Conservation (phyloP, 1,139 yeast genomes). For the Martiniozyma asiatica region DNA sequence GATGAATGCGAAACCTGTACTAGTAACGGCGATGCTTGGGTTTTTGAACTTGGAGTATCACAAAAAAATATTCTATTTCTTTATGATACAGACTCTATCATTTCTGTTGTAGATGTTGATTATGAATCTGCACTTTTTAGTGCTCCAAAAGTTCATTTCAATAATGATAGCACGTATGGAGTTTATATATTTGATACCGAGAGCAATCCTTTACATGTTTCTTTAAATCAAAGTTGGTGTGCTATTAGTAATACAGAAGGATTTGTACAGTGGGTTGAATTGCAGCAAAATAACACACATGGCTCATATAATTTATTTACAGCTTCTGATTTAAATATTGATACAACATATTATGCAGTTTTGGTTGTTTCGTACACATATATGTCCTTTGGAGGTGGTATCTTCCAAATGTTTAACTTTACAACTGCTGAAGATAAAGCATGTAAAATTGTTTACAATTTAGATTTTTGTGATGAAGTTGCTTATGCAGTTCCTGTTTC, state of each 20-base stretch:
- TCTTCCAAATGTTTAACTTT: constrained; percentile 49
- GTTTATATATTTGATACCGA: constrained; percentile 37
- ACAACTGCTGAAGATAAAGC: constrained; percentile 44
- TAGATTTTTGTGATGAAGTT: constrained; percentile 68
- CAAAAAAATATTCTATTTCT: constrained; percentile 55
- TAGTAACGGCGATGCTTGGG: constrained; percentile 34
- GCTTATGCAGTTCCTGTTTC: constrained; percentile 82
- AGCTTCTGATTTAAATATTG: constrained; percentile 47
- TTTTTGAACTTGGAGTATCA: constrained; percentile 60
- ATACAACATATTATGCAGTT: constrained; percentile 56
- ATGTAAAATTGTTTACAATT: constrained; percentile 63
- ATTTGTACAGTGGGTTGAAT: constrained; percentile 21
- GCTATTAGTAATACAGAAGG: constrained; percentile 36
- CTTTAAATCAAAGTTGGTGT: constrained; percentile 55
- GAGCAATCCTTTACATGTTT: constrained; percentile 27
- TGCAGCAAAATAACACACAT: constrained; percentile 14
- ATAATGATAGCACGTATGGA: constrained; percentile 22
- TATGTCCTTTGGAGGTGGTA: constrained; percentile 46
- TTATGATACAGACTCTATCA: constrained; percentile 53
- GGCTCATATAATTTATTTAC: constrained; percentile 8
- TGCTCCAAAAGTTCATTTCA: constrained; percentile 8
- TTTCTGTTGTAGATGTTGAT: constrained; percentile 63
- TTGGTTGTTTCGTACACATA: constrained; percentile 39
- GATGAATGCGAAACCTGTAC: constrained; percentile 24
- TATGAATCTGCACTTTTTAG: constrained; percentile 53